Evolutionary conservation across 2,329 filamentous ascomycete genomes (phyloP).

Genomic region (Botrytis aclada): DNA sequence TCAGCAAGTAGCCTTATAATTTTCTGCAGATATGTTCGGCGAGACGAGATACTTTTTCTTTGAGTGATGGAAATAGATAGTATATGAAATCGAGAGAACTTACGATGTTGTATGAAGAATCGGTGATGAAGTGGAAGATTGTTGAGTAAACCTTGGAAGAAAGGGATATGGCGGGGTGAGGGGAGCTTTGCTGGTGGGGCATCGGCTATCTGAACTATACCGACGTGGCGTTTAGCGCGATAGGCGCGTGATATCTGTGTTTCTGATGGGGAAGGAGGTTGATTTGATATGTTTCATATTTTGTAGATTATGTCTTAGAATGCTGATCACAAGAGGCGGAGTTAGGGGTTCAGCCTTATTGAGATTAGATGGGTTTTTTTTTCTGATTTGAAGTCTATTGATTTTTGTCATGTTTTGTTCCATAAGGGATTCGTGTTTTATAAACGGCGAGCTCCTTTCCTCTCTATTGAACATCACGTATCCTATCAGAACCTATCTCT

Average conservation of each 20-base stretch:
- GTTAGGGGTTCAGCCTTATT: neutral
- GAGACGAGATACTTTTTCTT: neutral
- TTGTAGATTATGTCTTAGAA: neutral
- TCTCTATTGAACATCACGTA: neutral
- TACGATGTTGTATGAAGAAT: neutral
- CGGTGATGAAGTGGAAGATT: neutral
- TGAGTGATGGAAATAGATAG: neutral
- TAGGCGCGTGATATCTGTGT: neutral
- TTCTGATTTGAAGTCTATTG: neutral
- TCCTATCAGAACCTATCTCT: neutral
- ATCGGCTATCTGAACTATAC: neutral
- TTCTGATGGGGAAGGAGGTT: neutral
- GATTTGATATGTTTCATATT: neutral
- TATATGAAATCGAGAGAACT: neutral
- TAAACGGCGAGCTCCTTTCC: neutral
- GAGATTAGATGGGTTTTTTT: neutral
- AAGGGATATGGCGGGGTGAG: conserved; percentile 12
- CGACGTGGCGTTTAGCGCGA: neutral
- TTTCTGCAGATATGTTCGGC: no score
- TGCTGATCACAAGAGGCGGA: neutral
- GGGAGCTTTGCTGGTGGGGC: conserved; percentile 2
- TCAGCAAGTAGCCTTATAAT: neutral
- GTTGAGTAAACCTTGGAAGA: conserved; percentile 3
- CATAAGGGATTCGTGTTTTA: neutral
- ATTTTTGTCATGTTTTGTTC: neutral